Percentiles rank a stretch among this genome's conserved stretches.
Conservation (phyloP, 2,329 filamentous ascomycete species). For the Westerdykella aurantiaca region DNA sequence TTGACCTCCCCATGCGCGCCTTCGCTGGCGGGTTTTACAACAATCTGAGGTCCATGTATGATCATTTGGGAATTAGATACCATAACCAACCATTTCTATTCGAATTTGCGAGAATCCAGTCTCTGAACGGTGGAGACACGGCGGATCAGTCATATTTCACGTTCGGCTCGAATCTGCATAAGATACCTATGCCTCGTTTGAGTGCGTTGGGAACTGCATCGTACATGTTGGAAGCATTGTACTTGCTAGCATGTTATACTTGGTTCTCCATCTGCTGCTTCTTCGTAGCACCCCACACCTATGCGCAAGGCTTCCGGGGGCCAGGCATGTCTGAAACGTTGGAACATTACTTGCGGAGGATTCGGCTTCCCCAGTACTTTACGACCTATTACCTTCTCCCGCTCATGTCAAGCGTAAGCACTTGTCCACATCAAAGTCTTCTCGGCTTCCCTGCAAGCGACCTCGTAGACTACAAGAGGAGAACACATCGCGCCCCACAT, state of each 20-base stretch:
- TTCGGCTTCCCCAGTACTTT: slow-evolving; percentile 46
- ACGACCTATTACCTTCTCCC: slow-evolving; percentile 49
- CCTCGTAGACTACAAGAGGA: slow-evolving; percentile 47
- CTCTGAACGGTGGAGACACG: slow-evolving; percentile 3
- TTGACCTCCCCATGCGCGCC: slow-evolving; percentile 50
- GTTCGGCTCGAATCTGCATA: slow-evolving; percentile 52
- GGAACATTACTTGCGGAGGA: slow-evolving; percentile 47
- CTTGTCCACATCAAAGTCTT: slow-evolving; percentile 49
- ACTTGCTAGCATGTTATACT: slow-evolving; percentile 46
- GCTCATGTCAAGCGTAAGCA: slow-evolving; percentile 50
- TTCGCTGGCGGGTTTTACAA: slow-evolving; percentile 51
- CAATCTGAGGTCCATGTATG: slow-evolving; percentile 53
- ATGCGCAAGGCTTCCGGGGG: slow-evolving; percentile 1
- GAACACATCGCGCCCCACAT: slow-evolving; percentile 45
- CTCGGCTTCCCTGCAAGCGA: slow-evolving; percentile 51
- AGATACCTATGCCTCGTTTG: slow-evolving; percentile 42
- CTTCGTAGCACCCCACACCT: slow-evolving; percentile 36
- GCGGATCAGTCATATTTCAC: slow-evolving; percentile 42
- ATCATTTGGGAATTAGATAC: slow-evolving; percentile 48
- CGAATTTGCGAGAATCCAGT: slow-evolving; percentile 41
- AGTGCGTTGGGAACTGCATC: slow-evolving; percentile 29
- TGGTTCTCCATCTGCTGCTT: slow-evolving; percentile 54
- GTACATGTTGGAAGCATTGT: slow-evolving; percentile 43
- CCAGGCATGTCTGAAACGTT: slow-evolving; percentile 41
- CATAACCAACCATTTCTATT: slow-evolving; percentile 50